phyloP scores from a whole-genome alignment of 306 rosid genomes.

The Trichosanthes cucumerina region DNA sequence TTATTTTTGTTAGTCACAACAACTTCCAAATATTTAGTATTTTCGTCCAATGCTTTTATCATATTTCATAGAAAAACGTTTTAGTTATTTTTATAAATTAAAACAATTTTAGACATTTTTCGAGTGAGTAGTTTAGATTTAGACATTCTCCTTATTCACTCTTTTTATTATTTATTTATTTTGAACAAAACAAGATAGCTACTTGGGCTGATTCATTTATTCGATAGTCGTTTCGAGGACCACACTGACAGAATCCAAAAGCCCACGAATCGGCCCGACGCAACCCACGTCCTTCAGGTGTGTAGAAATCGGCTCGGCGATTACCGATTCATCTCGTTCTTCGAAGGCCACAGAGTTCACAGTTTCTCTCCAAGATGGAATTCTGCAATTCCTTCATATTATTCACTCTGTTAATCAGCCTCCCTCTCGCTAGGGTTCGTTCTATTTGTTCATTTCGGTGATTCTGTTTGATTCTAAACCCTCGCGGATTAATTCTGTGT shows the following conservation, averaged over 20 bases:
- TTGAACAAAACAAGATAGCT: not conserved
- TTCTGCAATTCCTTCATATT: conserved; percentile 14
- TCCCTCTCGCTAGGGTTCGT: conserved; percentile 29
- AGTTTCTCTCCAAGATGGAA: conserved; percentile 15
- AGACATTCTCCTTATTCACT: no score
- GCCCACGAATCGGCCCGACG: conserved; percentile 7
- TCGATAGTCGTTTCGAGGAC: not conserved
- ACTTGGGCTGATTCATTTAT: not conserved
- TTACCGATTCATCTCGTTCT: not conserved
- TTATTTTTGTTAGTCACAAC: no score
- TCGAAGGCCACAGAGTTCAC: conserved; percentile 6
- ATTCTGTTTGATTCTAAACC: not conserved
- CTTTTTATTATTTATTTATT: no score
- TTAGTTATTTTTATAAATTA: no score
- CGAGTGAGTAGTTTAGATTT: no score
- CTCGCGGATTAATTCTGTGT: not conserved
- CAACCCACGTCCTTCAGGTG: not conserved
- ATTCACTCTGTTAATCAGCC: conserved; percentile 20
- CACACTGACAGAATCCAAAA: not conserved
- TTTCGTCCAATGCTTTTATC: no score
- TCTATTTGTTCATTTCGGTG: not conserved
- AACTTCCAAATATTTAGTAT: no score
- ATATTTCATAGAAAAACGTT: no score
- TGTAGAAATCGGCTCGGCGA: conserved; percentile 1
- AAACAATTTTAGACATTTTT: no score